Evolutionary conservation across 208 protist genomes (phyloP).

Genomic region (Wallacemonas rigidus): DNA sequence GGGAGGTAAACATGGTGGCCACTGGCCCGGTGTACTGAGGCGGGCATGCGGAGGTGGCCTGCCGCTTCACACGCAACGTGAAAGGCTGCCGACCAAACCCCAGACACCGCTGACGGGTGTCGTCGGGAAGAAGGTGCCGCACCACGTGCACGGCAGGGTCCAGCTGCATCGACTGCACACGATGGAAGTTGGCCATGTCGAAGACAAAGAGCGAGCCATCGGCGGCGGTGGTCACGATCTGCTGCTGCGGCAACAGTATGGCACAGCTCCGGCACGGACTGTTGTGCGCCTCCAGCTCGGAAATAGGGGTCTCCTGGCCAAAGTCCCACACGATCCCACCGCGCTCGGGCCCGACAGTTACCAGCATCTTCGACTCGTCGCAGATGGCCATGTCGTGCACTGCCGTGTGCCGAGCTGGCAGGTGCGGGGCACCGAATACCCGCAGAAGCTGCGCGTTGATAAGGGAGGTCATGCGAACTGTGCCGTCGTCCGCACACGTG

Average conservation of each 20-base stretch:
- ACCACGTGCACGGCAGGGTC: conserved; percentile 19
- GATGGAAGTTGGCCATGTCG: conserved; percentile 59
- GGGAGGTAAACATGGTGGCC: conserved; percentile 50
- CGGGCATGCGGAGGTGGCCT: conserved; percentile 50
- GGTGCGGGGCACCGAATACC: conserved; percentile 34
- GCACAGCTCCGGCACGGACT: conserved; percentile 64
- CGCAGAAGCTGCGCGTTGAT: conserved; percentile 52
- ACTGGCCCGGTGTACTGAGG: conserved; percentile 66
- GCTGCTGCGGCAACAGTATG: conserved; percentile 37
- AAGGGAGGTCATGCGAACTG: conserved; percentile 65
- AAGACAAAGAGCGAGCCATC: conserved; percentile 76
- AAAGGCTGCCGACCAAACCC: conserved; percentile 59
- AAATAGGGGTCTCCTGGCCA: conserved; percentile 52
- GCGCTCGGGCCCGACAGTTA: conserved; percentile 78
- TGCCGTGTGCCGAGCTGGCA: conserved; percentile 45
- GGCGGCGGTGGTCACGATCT: conserved; percentile 61
- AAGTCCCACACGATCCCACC: conserved; percentile 83
- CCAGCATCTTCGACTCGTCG: conserved; percentile 58
- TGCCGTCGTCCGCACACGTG: conserved; percentile 68
- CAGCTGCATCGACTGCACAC: conserved; percentile 58
- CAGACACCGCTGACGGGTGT: conserved; percentile 39
- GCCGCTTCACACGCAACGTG: conserved; percentile 52
- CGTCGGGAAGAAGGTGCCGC: conserved; percentile 37
- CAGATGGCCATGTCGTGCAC: conserved; percentile 71
- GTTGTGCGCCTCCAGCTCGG: conserved; percentile 66